Base-by-base conservation (phyloP, 1,139 yeast genomes). In the Geotrichum reessii region DNA sequence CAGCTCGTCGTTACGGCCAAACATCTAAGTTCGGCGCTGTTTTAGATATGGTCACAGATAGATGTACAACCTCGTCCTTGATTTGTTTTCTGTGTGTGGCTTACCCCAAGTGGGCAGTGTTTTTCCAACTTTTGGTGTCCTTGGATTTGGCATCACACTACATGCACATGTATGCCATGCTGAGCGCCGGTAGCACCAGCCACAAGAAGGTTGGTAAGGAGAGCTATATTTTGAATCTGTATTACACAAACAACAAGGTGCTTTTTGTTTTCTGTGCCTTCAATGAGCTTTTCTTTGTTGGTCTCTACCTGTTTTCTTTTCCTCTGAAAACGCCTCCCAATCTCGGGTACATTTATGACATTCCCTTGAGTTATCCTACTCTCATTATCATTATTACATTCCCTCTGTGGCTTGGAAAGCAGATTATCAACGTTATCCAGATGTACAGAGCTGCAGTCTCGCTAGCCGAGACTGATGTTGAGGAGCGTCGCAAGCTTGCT, bases 131-230 rank as follows among this genome's bases (percentile, higher is more conserved):
- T 37, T 78, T 93, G 67, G 85, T 91, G 58, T 87, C 95, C 28
- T 77, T 93, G 67, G 99, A 95, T 73, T 80, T 95, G 69, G 92
- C 98, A 1, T 87, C 96, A 59, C 99, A 95, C 71, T 95, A 95
- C 76, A 89, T 95, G 87, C 99, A 95, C 77, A 93, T 95, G 99
- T 92, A 92, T 73, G 97, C 98, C 57, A 88, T 90, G 78, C 76
- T 92, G 67, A 81, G 85, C 56, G 78, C 84, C 52, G 98, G 98
- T 14, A 84, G 88, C 11, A 70, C 82, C 17, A 84, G 92, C 49
- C 99, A 95, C 76, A 95, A 95, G 77, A 82, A 84, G 65, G 89
- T 95, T 60, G 88, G 85, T 63, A 83, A 84, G 64, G 84, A 87
- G 55, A 83, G 86, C 63, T 81, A 83, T 78, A 78, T 93, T 59